Conservation (phyloP, 2,329 filamentous ascomycete genomes). For the Colletotrichum tanaceti region DNA sequence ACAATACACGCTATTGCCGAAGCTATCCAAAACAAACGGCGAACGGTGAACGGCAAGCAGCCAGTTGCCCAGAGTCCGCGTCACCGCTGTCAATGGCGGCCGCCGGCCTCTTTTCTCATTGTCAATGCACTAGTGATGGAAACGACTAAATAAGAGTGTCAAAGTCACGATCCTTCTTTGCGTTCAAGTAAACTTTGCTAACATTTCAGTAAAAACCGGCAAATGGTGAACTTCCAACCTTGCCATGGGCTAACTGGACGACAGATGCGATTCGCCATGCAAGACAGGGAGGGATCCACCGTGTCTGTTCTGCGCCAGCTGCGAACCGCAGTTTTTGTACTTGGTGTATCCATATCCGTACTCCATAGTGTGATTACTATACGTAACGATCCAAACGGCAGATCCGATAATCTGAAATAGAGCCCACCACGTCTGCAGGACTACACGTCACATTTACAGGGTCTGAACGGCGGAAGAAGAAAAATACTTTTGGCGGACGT, state of each 20-base stretch:
- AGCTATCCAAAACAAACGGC: too few relatives aligned
- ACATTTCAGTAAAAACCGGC: not conserved
- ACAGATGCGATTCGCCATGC: conserved; percentile 26
- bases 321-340: not conserved
- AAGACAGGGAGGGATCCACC: conserved; percentile 11
- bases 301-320: not conserved
- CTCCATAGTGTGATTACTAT: too few relatives aligned
- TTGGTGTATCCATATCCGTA: too few relatives aligned
- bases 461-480: conserved; percentile 26
- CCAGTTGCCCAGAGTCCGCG: conserved; percentile 12
- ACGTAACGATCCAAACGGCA: not conserved
- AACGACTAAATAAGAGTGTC: not conserved
- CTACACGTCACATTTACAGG: conserved; percentile 37
- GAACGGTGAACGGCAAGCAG: too few relatives aligned
- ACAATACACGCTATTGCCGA: conserved; percentile 6
- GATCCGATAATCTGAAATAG: not conserved
- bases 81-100: not conserved
- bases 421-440: conserved; percentile 16
- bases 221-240: conserved; percentile 15
- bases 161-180: not conserved
- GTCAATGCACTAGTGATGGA: conserved; percentile 3
- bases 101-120: conserved; percentile 13
- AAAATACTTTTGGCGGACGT: conserved; percentile 33
- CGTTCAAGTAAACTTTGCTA: not conserved
- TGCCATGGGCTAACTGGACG: conserved; percentile 3